A percentile compares a stretch with the other conserved stretches of the same genome.
Evolutionary conservation across 805 yeast genomes (phyloP).

Genomic region (Candida sithepensis): DNA sequence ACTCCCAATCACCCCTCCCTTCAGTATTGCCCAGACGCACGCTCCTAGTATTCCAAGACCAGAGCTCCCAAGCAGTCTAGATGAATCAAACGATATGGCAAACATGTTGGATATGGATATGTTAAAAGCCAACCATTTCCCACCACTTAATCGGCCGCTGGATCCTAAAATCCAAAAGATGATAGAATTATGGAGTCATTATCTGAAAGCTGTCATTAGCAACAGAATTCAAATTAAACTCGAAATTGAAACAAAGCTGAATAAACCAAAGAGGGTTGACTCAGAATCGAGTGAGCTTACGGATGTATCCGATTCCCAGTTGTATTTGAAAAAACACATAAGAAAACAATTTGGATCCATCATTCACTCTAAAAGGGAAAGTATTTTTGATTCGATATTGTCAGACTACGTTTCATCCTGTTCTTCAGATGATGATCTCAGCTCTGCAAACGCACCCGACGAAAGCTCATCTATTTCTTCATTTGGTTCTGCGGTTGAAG

Average conservation of each 20-base stretch:
- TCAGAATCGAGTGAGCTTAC: background rate
- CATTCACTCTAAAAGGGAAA: slow-evolving; percentile 7
- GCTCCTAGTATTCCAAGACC: background rate
- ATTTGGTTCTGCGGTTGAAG: background rate
- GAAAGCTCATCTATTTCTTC: slow-evolving; percentile 13
- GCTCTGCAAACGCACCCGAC: slow-evolving; percentile 4
- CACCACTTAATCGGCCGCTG: no score
- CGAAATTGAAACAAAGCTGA: slow-evolving; percentile 17
- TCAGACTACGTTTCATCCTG: slow-evolving; percentile 15
- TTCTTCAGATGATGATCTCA: slow-evolving; percentile 8
- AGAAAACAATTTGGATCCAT: background rate
- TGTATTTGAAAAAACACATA: background rate
- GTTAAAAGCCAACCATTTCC: no score
- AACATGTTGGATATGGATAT: no score
- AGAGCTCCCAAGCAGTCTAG: no score
- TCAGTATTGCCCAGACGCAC: background rate
- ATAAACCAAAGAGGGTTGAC: background rate
- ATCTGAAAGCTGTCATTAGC: slow-evolving; percentile 21
- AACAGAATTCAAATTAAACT: slow-evolving; percentile 28
- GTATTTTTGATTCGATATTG: slow-evolving; percentile 17
- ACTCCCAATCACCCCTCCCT: background rate
- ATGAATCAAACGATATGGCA: no score
- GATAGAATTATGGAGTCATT: slow-evolving; percentile 26
- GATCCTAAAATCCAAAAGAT: slow-evolving; percentile 10
- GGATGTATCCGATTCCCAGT: background rate